These are phyloP conservation scores for Cladochytrium replicatum DNA, from an alignment of 192 early-diverging fungal genomes.

Conservation along the genomic window DNA sequence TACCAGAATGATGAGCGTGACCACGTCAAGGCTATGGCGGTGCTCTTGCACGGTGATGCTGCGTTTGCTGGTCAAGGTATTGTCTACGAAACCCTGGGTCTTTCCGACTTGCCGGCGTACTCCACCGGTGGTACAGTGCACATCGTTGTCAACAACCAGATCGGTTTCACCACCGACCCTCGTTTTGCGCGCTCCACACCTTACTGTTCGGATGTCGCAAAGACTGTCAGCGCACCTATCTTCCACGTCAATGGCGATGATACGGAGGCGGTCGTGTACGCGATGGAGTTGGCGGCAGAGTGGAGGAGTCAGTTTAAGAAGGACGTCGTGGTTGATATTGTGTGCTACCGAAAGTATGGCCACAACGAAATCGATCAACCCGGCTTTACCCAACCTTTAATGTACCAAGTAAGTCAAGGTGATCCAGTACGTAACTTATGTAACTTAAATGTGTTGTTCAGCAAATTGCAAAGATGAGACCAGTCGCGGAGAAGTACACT, in stretches of 20 bases:
- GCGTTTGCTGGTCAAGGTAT: slow-evolving; percentile 97
- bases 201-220: slow-evolving; percentile 96
- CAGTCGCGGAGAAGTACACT: slow-evolving; percentile 79
- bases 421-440: neutral
- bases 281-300: slow-evolving; percentile 88
- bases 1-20: slow-evolving; percentile 80
- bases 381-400: slow-evolving; percentile 94
- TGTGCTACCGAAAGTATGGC: slow-evolving; percentile 94
- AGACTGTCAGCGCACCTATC: slow-evolving; percentile 90
- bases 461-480: slow-evolving; percentile 73
- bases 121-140: slow-evolving; percentile 95
- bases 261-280: slow-evolving; percentile 90
- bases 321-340: slow-evolving; percentile 93
- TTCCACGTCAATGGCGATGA: slow-evolving; percentile 99
- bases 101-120: slow-evolving; percentile 90
- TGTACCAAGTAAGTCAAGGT: slow-evolving; percentile 58
- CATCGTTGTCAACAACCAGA: slow-evolving; percentile 98
- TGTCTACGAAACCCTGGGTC: slow-evolving; percentile 94
- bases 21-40: slow-evolving; percentile 75
- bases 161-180: slow-evolving; percentile 98
- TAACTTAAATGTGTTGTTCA: slow-evolving; percentile 29
- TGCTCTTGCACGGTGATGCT: slow-evolving; percentile 96
- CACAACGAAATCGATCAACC: slow-evolving; percentile 99
- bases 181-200: slow-evolving; percentile 87
- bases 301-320: slow-evolving; percentile 94